Percentiles rank a stretch among this genome's conserved stretches.
Conservation (phyloP, 331 rosid genomes). For the Pyrus hybrid region DNA sequence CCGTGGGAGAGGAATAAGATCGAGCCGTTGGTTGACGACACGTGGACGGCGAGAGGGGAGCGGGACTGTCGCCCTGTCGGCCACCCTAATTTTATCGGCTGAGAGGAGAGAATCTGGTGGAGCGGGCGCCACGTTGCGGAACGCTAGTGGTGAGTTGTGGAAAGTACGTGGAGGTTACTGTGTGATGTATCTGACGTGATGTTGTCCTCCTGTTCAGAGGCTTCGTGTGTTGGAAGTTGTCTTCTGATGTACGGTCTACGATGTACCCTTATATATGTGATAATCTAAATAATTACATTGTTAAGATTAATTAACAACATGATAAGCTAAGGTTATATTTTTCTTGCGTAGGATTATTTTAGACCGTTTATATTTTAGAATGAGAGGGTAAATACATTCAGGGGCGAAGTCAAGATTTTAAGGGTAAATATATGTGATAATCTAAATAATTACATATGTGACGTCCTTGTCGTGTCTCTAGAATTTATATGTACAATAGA, state of each 20-base stretch:
- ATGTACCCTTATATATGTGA: neutral
- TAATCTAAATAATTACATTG: too few relatives aligned
- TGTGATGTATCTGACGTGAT: constrained; percentile 3
- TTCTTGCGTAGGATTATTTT: too few relatives aligned
- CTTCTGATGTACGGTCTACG: neutral
- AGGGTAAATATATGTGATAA: too few relatives aligned
- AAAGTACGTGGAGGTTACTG: constrained; percentile 8
- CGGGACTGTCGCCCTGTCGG: constrained; percentile 50
- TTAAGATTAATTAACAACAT: neutral
- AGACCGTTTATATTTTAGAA: too few relatives aligned
- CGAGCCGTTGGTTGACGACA: constrained; percentile 15
- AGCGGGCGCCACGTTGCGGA: constrained; percentile 35
- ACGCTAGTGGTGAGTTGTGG: constrained; percentile 6
- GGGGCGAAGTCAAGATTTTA: too few relatives aligned
- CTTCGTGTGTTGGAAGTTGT: neutral
- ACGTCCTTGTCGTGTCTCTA: too few relatives aligned
- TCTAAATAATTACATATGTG: too few relatives aligned
- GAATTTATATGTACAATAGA: too few relatives aligned
- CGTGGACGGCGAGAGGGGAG: constrained; percentile 36
- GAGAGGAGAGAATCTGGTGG: constrained; percentile 17
- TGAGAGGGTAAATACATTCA: too few relatives aligned
- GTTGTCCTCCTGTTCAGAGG: neutral
- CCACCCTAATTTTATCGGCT: constrained; percentile 22
- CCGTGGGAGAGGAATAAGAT: neutral
- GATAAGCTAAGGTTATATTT: too few relatives aligned